These are phyloP conservation scores for Melastoma candidum DNA, from an alignment of 441 rosid genomes.

Conservation along the genomic window DNA sequence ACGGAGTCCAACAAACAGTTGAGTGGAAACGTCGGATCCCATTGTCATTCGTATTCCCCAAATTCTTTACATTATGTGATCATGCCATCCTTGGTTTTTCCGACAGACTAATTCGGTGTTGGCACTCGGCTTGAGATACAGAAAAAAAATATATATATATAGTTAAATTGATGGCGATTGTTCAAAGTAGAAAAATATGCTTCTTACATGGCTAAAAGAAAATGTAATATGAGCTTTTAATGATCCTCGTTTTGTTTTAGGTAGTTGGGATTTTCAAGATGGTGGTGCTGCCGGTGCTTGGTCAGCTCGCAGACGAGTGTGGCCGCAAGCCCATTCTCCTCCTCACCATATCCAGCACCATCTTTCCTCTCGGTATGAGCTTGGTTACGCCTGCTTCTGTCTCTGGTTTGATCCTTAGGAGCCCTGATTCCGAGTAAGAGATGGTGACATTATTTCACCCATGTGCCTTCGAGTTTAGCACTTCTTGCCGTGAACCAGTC, in stretches of 20 bases:
- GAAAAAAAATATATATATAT: no score
- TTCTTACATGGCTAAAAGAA: no score
- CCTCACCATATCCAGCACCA: slow-evolving; percentile 34
- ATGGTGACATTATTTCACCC: no score
- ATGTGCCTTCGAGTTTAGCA: slow-evolving; percentile 21
- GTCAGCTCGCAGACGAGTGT: slow-evolving; percentile 51
- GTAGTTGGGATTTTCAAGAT: slow-evolving; percentile 55
- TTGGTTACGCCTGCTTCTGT: not conserved
- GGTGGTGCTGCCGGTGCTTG: slow-evolving; percentile 43
- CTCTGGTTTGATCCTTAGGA: not conserved
- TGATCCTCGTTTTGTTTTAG: slow-evolving; percentile 16
- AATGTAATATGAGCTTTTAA: no score
- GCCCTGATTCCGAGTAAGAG: not conserved
- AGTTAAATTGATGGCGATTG: no score
- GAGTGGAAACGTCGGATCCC: no score
- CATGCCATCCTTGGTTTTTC: no score
- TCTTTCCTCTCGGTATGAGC: slow-evolving; percentile 40
- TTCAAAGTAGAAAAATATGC: no score
- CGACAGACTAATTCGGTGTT: no score
- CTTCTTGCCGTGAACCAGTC: slow-evolving; percentile 37
- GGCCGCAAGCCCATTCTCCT: slow-evolving; percentile 47
- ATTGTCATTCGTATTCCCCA: no score
- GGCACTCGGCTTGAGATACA: no score
- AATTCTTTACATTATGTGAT: no score
- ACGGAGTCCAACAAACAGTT: slow-evolving; percentile 51